Evolutionary conservation across 805 yeast species (phyloP).

Genomic region (Saccharomycopsis selenospora): DNA sequence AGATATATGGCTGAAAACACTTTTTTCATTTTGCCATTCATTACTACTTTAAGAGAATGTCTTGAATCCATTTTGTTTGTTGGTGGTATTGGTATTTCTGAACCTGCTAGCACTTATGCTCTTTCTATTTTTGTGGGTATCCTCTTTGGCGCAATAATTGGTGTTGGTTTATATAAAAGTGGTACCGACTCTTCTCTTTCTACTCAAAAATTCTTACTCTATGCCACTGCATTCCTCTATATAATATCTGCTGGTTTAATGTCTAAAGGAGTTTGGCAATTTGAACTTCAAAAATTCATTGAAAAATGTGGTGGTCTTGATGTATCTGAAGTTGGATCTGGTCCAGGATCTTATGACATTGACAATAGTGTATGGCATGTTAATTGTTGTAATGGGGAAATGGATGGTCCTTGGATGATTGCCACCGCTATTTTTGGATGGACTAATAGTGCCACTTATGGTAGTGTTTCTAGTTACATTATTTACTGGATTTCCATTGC

Average conservation of each 20-base stretch:
- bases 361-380: slow-evolving; percentile 84
- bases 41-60: slow-evolving; percentile 85
- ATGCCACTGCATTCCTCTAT: slow-evolving; percentile 74
- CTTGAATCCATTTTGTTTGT: slow-evolving; percentile 86
- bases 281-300: slow-evolving; percentile 73
- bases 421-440: slow-evolving; percentile 85
- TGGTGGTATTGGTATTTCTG: slow-evolving; percentile 80
- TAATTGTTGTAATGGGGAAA: slow-evolving; percentile 87
- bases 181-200: slow-evolving; percentile 60
- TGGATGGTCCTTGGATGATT: slow-evolving; percentile 91
- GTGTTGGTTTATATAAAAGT: slow-evolving; percentile 62
- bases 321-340: slow-evolving; percentile 81
- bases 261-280: slow-evolving; percentile 85
- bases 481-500: slow-evolving; percentile 57
- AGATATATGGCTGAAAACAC: slow-evolving; percentile 53
- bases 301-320: slow-evolving; percentile 73
- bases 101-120: slow-evolving; percentile 59
- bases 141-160: slow-evolving; percentile 53
- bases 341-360: slow-evolving; percentile 89
- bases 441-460: slow-evolving; percentile 91
- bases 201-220: slow-evolving; percentile 63
- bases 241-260: slow-evolving; percentile 81
- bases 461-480: slow-evolving; percentile 69
- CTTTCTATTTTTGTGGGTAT: slow-evolving; percentile 56
- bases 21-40: slow-evolving; percentile 68